These are phyloP conservation scores for Neonectria ditissima DNA, from an alignment of 2,329 filamentous ascomycete genomes.

Conservation along the genomic window DNA sequence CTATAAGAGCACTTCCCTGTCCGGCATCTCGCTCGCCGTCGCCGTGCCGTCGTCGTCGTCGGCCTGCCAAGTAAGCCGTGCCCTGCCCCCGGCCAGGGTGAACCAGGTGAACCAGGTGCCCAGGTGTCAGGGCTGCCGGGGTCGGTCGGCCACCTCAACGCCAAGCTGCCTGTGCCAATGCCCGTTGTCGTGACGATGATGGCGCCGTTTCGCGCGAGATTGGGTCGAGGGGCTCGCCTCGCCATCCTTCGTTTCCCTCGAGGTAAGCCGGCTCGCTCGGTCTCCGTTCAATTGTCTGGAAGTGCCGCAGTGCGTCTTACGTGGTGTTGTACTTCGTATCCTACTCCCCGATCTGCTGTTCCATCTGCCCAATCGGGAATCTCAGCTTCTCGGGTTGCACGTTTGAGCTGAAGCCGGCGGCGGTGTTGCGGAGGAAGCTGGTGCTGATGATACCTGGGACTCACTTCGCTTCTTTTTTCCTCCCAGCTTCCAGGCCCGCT, in stretches of 20 bases:
- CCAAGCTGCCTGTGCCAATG: constrained; percentile 25
- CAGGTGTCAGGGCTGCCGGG: neutral
- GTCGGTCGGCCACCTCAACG: constrained; percentile 5
- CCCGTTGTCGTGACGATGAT: constrained; percentile 46
- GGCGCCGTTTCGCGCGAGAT: constrained; percentile 38
- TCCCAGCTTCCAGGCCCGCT: neutral
- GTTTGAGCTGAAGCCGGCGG: neutral
- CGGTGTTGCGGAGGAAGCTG: neutral
- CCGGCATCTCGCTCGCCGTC: neutral
- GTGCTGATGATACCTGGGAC: neutral
- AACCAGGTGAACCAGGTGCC: constrained; percentile 1
- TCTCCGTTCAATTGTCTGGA: neutral
- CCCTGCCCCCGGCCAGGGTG: neutral
- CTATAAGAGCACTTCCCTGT: neutral
- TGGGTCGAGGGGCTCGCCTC: constrained; percentile 24
- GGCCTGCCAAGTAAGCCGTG: constrained; percentile 1
- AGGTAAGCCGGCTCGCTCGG: neutral
- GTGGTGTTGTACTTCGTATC: no score
- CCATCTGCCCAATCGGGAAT: neutral
- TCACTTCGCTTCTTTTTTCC: neutral
- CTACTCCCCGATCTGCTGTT: neutral
- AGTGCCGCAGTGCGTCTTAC: no score
- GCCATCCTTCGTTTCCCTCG: neutral
- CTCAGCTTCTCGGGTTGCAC: constrained; percentile 1
- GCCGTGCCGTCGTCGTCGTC: constrained; percentile 3